Evolutionary conservation across 768 basidiomycete genomes (phyloP).

Genomic region (Leccinum rimulosum): DNA sequence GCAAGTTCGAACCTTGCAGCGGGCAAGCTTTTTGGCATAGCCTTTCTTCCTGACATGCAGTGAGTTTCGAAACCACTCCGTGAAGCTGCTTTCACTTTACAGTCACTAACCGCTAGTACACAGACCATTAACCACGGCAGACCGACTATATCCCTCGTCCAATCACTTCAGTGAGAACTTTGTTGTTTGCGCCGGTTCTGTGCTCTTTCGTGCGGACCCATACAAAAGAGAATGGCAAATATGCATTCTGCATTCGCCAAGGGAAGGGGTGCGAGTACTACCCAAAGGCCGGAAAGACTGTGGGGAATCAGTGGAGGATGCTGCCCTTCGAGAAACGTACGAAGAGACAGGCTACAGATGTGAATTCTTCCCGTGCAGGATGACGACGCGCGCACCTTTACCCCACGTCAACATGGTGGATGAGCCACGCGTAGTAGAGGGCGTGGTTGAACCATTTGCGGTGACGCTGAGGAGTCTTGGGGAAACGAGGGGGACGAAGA

Average conservation of each 20-base stretch:
- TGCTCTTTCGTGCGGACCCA: constrained; percentile 13
- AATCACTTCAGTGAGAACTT: constrained; percentile 18
- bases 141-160: neutral
- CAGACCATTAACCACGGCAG: neutral
- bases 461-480: constrained; percentile 29
- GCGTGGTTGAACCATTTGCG: constrained; percentile 35
- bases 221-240: constrained; percentile 9
- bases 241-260: constrained; percentile 17
- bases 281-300: constrained; percentile 64
- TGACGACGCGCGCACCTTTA: constrained; percentile 55
- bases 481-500: constrained; percentile 36
- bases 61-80: neutral
- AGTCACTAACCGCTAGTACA: neutral
- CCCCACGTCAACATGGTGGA: constrained; percentile 40
- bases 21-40: constrained; percentile 35
- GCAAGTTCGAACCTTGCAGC: constrained; percentile 63
- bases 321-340: constrained; percentile 60
- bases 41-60: neutral
- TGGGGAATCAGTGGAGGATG: constrained; percentile 47
- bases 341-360: constrained; percentile 66
- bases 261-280: constrained; percentile 35
- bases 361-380: constrained; percentile 43
- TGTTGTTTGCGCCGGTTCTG: constrained; percentile 21
- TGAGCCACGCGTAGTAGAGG: constrained; percentile 16
- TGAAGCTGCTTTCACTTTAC: neutral